Base-by-base conservation (phyloP, 2,329 filamentous ascomycete species). In the Hymenotorrendiella dingleyae region DNA sequence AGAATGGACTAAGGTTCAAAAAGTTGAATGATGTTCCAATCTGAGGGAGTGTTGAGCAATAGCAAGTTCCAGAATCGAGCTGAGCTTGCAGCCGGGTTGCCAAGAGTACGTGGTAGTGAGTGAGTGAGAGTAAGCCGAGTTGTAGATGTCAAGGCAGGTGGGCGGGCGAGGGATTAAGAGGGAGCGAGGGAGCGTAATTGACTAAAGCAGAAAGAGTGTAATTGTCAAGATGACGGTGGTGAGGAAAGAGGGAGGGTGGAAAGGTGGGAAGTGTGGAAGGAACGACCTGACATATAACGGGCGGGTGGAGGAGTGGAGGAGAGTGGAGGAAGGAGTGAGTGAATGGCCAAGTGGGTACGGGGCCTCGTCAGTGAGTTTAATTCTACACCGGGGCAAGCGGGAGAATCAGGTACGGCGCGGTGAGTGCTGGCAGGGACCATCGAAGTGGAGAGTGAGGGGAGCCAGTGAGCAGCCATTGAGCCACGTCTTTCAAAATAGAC, bases 1-100 rank as follows among this genome's bases (percentile, higher is more conserved):
- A 12, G 22, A 12, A 3, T 32, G 16, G 5, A 16, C 21, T 27
- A 33, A 16, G 4, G n/a, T 14, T 33, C 19, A 36, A 22, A 14
- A 22, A 21, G 23, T 6, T 17, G 20, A 40, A 40, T 40, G 38
- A 34, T 32, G 28, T 33, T 40, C 38, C 38, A 40, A 40, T 29
- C 38, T 21, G 38, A 33, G 38, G 38, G 34, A 40, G 24, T 34
- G 32, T 34, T 30, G n/a, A n/a, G n/a, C n/a, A n/a, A n/a, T 17
- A 12, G 17, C 29, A 34, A 34, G 14, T 34, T 17, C 22, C 12
- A 30, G 28, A 30, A 20, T 34, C n/a, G n/a, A n/a, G 7, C 16
- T 22, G 19, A 20, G 17, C 17, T 34, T 21, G 17, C 6, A 34
- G 32, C 22, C n/a, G n/a, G n/a, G n/a, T 17, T 21, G 17, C 14